Conservation (phyloP, 352 stramenopile species). For the Phytophthora hybrid region DNA sequence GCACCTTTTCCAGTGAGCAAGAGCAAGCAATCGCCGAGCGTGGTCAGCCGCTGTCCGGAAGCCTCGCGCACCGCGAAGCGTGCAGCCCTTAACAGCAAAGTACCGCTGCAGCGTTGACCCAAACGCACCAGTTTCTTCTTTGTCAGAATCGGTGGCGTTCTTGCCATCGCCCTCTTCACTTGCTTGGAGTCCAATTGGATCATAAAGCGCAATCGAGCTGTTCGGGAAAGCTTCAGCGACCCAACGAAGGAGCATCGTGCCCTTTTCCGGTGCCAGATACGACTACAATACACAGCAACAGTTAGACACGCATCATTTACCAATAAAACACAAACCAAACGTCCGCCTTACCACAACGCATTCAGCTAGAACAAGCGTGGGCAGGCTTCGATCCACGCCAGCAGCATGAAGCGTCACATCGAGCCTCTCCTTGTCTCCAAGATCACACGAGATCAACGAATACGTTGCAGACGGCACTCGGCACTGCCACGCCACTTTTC, state of each 20-base stretch:
- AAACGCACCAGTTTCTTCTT: slow-evolving; percentile 43
- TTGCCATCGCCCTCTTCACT: slow-evolving; percentile 13
- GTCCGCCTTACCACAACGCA: slow-evolving; percentile 66
- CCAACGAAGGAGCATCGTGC: slow-evolving; percentile 59
- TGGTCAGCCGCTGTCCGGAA: slow-evolving; percentile 57
- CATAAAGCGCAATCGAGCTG: slow-evolving; percentile 65
- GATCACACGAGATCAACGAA: slow-evolving; percentile 58
- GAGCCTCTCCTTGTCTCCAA: slow-evolving; percentile 57
- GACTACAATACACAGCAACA: slow-evolving; percentile 43
- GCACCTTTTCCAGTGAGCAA: slow-evolving; percentile 47
- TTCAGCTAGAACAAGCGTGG: slow-evolving; percentile 72
- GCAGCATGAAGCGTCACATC: slow-evolving; percentile 34
- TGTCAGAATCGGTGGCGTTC: not conserved
- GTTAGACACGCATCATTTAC: slow-evolving; percentile 10
- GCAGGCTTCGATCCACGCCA: slow-evolving; percentile 44
- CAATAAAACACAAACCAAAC: not conserved
- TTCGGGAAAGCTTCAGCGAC: slow-evolving; percentile 47
- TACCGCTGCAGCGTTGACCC: slow-evolving; percentile 62
- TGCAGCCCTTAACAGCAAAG: slow-evolving; percentile 76
- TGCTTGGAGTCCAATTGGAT: slow-evolving; percentile 58
- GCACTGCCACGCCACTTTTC: slow-evolving; percentile 39
- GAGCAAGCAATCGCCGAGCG: slow-evolving; percentile 40
- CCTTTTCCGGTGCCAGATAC: slow-evolving; percentile 63
- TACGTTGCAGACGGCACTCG: slow-evolving; percentile 45
- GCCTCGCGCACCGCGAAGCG: slow-evolving; percentile 51